These are phyloP conservation scores for Rubia tinctorum DNA, from an alignment of 305 asterid genomes.

Conservation along the genomic window DNA sequence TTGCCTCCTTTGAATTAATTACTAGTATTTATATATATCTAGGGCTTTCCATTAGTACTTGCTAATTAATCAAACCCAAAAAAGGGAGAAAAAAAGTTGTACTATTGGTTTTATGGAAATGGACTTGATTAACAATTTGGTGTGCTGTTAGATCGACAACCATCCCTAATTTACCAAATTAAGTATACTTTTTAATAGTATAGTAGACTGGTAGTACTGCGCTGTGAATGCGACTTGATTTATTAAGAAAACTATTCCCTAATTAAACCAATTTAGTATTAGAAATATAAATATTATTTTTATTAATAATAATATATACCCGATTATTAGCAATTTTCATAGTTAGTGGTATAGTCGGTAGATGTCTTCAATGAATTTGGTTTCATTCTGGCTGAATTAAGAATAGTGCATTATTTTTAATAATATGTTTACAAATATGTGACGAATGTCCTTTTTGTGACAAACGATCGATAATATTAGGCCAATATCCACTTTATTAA, in stretches of 20 bases:
- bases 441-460: too few species aligned
- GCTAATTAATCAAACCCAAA: not conserved
- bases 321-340: not conserved
- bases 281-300: too few species aligned
- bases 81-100: not conserved
- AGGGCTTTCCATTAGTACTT: not conserved
- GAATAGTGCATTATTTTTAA: too few species aligned
- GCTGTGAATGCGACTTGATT: constrained; percentile 9
- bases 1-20: not conserved
- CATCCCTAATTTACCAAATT: not conserved
- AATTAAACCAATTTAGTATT: too few species aligned
- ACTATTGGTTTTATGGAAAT: not conserved
- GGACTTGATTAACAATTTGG: not conserved
- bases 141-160: not conserved
- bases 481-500: too few species aligned
- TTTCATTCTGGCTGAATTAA: not conserved
- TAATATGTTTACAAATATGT: too few species aligned
- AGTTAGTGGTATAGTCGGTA: constrained; percentile 13
- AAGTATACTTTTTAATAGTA: not conserved
- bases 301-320: too few species aligned
- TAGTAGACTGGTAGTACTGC: not conserved
- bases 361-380: not conserved
- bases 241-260: not conserved
- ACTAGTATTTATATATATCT: not conserved
- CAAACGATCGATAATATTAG: too few species aligned